Conservation (phyloP, 208 protist species). For the Leishmania tropica region DNA sequence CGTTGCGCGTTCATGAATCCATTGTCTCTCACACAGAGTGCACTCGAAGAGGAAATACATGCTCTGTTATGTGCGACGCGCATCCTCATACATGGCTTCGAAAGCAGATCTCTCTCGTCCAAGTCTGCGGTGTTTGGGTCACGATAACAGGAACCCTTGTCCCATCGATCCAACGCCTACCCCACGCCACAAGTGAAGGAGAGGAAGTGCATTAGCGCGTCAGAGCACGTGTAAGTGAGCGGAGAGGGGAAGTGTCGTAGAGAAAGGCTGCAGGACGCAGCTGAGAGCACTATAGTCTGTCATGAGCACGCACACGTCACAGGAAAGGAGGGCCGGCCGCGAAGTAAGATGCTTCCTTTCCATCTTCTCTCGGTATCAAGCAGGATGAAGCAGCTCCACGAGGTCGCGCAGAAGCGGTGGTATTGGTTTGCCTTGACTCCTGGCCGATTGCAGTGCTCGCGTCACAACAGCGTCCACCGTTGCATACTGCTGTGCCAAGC, state of each 20-base stretch:
- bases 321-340: neutral
- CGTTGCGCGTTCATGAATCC: neutral
- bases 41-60: neutral
- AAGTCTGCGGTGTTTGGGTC: neutral
- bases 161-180: neutral
- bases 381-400: conserved; percentile 26
- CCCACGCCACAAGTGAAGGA: neutral
- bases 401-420: conserved; percentile 32
- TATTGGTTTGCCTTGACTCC: neutral
- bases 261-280: neutral
- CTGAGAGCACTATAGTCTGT: neutral
- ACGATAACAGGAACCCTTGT: neutral
- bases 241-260: neutral
- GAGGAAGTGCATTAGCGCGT: conserved; percentile 3
- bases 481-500: conserved; percentile 47
- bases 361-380: neutral
- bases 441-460: conserved; percentile 6
- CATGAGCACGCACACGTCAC: neutral
- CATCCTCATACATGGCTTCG: neutral
- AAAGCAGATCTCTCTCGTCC: neutral
- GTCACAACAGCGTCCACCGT: conserved; percentile 32
- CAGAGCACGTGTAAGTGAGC: neutral
- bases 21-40: neutral
- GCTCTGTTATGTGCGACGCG: neutral
- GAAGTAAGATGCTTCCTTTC: neutral